Evolutionary conservation across 306 rosid species (phyloP).

Genomic region (Pterocarpus santalinus): DNA sequence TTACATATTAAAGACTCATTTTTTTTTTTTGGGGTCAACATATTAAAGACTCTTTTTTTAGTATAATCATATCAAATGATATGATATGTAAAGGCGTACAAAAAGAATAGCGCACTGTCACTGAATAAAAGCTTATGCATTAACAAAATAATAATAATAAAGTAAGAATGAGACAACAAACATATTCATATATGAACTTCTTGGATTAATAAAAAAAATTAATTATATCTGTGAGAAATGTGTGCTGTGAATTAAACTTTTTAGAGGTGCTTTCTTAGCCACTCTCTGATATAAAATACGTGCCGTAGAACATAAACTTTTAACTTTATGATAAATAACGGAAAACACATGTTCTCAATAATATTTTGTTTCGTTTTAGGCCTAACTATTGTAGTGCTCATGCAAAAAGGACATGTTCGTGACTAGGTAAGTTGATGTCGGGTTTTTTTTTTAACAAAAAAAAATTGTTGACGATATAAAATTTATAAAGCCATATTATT

Average conservation of each 20-base stretch:
- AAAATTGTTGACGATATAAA: neutral
- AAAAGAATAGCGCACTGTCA: conserved; percentile 41
- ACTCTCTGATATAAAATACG: neutral
- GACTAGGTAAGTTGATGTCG: conserved; percentile 39
- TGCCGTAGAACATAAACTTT: neutral
- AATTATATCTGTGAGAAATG: conserved; percentile 7
- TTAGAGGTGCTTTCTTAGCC: conserved; percentile 8
- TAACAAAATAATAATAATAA: conserved; percentile 38
- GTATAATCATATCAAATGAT: neutral
- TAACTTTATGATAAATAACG: conserved; percentile 31
- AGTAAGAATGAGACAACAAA: conserved; percentile 3
- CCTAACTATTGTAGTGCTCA: conserved; percentile 29
- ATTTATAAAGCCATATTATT: conserved; percentile 38
- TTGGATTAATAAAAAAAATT: neutral
- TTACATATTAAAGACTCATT: neutral
- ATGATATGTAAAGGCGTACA: conserved; percentile 18
- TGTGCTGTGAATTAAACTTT: conserved; percentile 37
- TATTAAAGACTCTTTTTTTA: too few relatives aligned
- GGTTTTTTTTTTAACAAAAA: neutral
- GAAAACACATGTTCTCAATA: conserved; percentile 28
- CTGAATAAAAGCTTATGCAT: conserved; percentile 43
- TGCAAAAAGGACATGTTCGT: conserved; percentile 39
- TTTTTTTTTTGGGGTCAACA: neutral
- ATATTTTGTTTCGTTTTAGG: conserved; percentile 20
- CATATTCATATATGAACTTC: neutral